Conservation (phyloP, 805 yeast species). For the Cyberlindnera misumaiensis region DNA sequence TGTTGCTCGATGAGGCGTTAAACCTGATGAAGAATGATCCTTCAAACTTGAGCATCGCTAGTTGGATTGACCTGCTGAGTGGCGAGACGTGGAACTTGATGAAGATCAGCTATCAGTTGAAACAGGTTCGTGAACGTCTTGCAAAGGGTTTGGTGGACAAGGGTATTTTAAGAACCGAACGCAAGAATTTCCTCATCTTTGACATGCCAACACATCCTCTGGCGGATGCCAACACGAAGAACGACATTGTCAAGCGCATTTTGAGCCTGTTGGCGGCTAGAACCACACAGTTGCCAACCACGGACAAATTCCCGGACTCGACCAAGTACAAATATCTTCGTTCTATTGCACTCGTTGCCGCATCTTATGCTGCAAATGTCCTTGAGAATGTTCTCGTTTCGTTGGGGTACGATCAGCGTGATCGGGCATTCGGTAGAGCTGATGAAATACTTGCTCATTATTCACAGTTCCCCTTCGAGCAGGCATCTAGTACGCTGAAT, state of each 20-base stretch:
- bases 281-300: slow-evolving; percentile 51
- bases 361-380: slow-evolving; percentile 93
- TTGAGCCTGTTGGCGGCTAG: slow-evolving; percentile 65
- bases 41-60: slow-evolving; percentile 66
- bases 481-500: slow-evolving; percentile 54
- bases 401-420: slow-evolving; percentile 81
- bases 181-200: slow-evolving; percentile 86
- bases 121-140: slow-evolving; percentile 93
- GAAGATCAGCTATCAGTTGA: slow-evolving; percentile 91
- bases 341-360: slow-evolving; percentile 75
- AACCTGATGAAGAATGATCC: slow-evolving; percentile 84
- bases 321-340: slow-evolving; percentile 68
- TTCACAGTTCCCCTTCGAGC: slow-evolving; percentile 78
- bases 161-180: slow-evolving; percentile 92
- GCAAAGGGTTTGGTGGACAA: slow-evolving; percentile 97
- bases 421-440: slow-evolving; percentile 88
- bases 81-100: slow-evolving; percentile 97
- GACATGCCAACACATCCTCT: slow-evolving; percentile 99
- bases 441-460: slow-evolving; percentile 82
- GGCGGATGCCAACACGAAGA: slow-evolving; percentile 80
- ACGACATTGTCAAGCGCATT: slow-evolving; percentile 67
- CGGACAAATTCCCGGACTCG: slow-evolving; percentile 61
- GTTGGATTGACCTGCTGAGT: slow-evolving; percentile 89
- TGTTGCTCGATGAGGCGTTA: slow-evolving; percentile 86
- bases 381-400: slow-evolving; percentile 79